These are phyloP conservation scores for Heimioporus punctisporus DNA, from an alignment of 1,284 basidiomycete species.

Conservation along the genomic window DNA sequence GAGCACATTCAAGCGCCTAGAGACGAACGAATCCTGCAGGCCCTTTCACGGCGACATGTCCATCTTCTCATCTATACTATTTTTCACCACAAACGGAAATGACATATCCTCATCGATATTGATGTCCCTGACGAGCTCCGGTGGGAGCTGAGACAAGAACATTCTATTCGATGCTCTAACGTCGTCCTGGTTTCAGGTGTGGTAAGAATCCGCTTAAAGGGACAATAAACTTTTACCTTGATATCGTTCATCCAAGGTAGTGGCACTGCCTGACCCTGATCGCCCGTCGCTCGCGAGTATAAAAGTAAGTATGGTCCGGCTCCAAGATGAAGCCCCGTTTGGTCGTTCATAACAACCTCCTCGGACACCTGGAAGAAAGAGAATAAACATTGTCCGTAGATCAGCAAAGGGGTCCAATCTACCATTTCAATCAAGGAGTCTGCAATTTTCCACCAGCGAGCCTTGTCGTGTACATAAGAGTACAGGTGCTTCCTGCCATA, in stretches of 20 bases:
- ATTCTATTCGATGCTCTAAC: conserved; percentile 27
- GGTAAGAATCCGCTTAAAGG: too few species aligned
- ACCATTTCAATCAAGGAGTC: conserved; percentile 69
- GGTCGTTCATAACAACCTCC: conserved; percentile 64
- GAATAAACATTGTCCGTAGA: background rate
- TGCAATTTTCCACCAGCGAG: conserved; percentile 79
- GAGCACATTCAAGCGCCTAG: too few species aligned
- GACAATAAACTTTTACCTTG: conserved; percentile 31
- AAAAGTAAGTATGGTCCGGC: conserved; percentile 76
- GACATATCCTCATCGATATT: conserved; percentile 12
- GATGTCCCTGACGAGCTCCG: conserved; percentile 30
- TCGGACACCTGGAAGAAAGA: conserved; percentile 56
- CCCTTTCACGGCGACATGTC: background rate
- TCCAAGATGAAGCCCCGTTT: conserved; percentile 67
- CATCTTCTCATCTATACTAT: background rate
- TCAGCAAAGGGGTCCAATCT: background rate
- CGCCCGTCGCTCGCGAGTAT: conserved; percentile 58
- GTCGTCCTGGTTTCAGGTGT: conserved; percentile 28
- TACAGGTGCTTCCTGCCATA: conserved; percentile 75
- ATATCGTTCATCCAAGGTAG: conserved; percentile 43
- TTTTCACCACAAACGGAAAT: background rate
- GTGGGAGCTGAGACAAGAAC: conserved; percentile 30
- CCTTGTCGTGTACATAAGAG: conserved; percentile 68
- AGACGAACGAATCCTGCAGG: too few species aligned
- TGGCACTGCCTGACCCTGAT: conserved; percentile 18